Base-by-base conservation (phyloP, 805 yeast species). In the Saturnispora hagleri region DNA sequence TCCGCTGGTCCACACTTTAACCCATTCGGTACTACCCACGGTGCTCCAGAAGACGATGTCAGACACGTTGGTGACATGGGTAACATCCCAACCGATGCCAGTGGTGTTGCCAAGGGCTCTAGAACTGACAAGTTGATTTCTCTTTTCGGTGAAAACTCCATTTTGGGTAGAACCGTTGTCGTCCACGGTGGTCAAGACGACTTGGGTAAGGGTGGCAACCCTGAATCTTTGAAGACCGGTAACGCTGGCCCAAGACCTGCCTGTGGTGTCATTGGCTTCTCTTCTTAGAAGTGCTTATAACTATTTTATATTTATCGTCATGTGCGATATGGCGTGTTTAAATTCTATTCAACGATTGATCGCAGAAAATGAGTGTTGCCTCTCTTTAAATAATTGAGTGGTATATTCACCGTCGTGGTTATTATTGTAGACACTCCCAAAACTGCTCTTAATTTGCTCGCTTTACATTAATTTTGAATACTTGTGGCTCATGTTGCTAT, bases 211-310 rank as follows among this genome's bases (percentile, higher is more conserved):
- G 96, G 97, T 72, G 95, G 89, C 57, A 82, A 83, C 68, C 83
- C 86, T 55, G 96, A 88, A 72, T 86, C 96, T 58, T 79, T 86
- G 74, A 89, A 85, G 76, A 89, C 97, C 61, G 97, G 97, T 76
- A 89, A 90, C 68, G 97, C 98, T 55, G 98, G 98, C 70, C 90
- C 85, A 61, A 89, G 98, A 82, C 87, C 93, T 62, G 98, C 98
- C 58, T 90, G 98, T 76, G 98, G 98, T 76, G 97, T 90, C 66
- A 89, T 90, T 75, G 97, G 97, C 58, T 63, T 84, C 57, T 60
- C 88, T 48, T 68, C 77, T 61, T 75, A 68, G 65, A 48, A 35
- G 42, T 17, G 10, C 22, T 38, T 38, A 18, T 18, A 36, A 38
- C 24, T 38, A 38, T 12, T 38, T 38, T 38, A 38, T 7, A n/a